Evolutionary conservation across 1,139 yeast genomes (phyloP).

Genomic region (Pichia norvegensis): DNA sequence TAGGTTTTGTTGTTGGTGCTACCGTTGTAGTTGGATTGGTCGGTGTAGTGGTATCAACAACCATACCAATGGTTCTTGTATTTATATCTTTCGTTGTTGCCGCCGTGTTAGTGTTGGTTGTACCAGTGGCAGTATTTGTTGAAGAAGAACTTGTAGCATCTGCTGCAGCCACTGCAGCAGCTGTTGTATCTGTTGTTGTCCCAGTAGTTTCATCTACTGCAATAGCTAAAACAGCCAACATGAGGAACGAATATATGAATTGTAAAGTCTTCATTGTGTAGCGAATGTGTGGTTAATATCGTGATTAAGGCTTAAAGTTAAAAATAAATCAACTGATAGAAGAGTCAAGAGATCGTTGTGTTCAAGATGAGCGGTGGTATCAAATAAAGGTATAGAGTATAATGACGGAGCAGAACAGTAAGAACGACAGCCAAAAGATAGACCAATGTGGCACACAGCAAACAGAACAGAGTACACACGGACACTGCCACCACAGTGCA

Average conservation of each 20-base stretch:
- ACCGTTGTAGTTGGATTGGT: slow-evolving; percentile 12
- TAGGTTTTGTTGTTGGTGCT: slow-evolving; percentile 18
- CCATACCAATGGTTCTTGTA: not conserved
- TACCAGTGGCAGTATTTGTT: slow-evolving; percentile 22
- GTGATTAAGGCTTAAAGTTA: too few relatives aligned
- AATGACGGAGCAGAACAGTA: too few relatives aligned
- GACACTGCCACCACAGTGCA: too few relatives aligned
- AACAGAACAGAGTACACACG: too few relatives aligned
- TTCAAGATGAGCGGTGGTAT: too few relatives aligned
- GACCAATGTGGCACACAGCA: too few relatives aligned
- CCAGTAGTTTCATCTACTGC: slow-evolving; percentile 3
- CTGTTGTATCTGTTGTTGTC: not conserved
- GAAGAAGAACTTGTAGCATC: slow-evolving; percentile 23
- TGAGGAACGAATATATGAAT: not conserved
- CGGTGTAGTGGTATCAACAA: slow-evolving; percentile 1
- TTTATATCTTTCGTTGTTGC: not conserved
- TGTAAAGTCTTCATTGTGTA: not conserved
- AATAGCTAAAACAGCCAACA: not conserved
- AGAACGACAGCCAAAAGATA: too few relatives aligned
- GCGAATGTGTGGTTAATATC: too few relatives aligned
- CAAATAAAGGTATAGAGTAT: too few relatives aligned
- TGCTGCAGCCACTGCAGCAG: slow-evolving; percentile 5
- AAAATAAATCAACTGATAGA: too few relatives aligned
- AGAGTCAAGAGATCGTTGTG: too few relatives aligned
- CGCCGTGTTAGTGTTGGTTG: slow-evolving; percentile 11